Base-by-base conservation (phyloP, 768 basidiomycete species). In the Russula sp. region DNA sequence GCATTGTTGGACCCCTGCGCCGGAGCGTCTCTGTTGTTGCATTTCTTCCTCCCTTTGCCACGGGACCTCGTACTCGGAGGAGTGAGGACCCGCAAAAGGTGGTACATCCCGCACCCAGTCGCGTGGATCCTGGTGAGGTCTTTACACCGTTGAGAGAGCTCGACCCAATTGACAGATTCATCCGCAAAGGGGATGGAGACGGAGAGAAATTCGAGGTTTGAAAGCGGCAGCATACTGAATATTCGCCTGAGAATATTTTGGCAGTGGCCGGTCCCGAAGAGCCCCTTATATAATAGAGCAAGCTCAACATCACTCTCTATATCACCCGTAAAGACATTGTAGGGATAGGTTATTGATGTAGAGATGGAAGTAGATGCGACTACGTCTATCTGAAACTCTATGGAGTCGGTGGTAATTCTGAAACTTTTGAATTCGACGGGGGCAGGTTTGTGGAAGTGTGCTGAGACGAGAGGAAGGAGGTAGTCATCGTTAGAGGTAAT, bases 391-490 rank as follows among this genome's bases (percentile, higher is more conserved):
- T 14, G 9, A 41, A 18, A 25, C 22, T 6, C 48, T 16, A 14
- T 42, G n/a, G n/a, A n/a, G n/a, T n/a, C 25, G 34, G 49, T 6
- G 22, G 7, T 11, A 10, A 35, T 22, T 9, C 6, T 20, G 54
- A 61, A 45, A 38, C 54, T 56, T 51, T 47, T 41, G 41, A 61
- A 56, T 5, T 14, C 35, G 48, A 56, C 22, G 43, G 43, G 32
- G 20, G n/a, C n/a, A n/a, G n/a, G n/a, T n/a, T n/a, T n/a, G n/a
- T n/a, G n/a, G n/a, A n/a, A n/a, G n/a, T n/a, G n/a, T n/a, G n/a
- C n/a, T n/a, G n/a, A n/a, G n/a, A n/a, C n/a, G n/a, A n/a, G n/a
- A n/a, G n/a, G n/a, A n/a, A n/a, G n/a, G n/a, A n/a, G n/a, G n/a
- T n/a, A n/a, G n/a, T n/a, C n/a, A n/a, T n/a, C n/a, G n/a, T n/a